phyloP scores from a whole-genome alignment of 2,329 filamentous ascomycete genomes.

The Aureobasidium uvarum region DNA sequence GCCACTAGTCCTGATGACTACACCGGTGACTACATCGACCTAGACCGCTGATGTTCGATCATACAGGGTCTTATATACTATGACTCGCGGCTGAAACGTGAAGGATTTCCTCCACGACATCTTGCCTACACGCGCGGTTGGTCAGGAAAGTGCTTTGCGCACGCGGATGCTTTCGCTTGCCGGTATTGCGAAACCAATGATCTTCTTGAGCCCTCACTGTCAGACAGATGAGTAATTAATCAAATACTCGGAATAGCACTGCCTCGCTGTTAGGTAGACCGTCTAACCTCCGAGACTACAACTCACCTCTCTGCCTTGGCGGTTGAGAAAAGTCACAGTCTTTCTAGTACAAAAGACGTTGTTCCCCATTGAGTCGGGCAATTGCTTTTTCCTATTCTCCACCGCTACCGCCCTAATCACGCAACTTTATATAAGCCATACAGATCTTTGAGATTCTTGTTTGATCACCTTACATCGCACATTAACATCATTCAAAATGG shows the following conservation, averaged over 20 bases:
- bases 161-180: slow-evolving; percentile 5
- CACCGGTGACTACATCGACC: background rate
- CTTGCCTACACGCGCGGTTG: slow-evolving; percentile 1
- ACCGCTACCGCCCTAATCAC: background rate
- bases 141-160: background rate
- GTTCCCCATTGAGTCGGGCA: background rate
- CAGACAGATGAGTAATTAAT: slow-evolving; percentile 7
- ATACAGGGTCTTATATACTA: slow-evolving; percentile 9
- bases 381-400: background rate
- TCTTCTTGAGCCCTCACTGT: slow-evolving; percentile 2
- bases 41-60: background rate
- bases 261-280: background rate
- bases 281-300: background rate
- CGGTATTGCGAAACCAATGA: slow-evolving; percentile 22
- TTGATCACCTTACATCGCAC: background rate
- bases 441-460: background rate
- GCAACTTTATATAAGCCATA: background rate
- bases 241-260: background rate
- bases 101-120: slow-evolving; percentile 6
- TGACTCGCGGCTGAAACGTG: slow-evolving; percentile 22
- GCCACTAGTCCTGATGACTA: slow-evolving; percentile 1
- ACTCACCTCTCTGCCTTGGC: slow-evolving; percentile 11
- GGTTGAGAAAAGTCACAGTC: background rate
- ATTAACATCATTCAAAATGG: background rate
- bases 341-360: slow-evolving; percentile 14